A percentile compares a stretch with the other conserved stretches of the same genome.
These are phyloP conservation scores for Neopestalotiopsis sp. DNA, from an alignment of 2,329 filamentous ascomycete genomes.

Conservation along the genomic window DNA sequence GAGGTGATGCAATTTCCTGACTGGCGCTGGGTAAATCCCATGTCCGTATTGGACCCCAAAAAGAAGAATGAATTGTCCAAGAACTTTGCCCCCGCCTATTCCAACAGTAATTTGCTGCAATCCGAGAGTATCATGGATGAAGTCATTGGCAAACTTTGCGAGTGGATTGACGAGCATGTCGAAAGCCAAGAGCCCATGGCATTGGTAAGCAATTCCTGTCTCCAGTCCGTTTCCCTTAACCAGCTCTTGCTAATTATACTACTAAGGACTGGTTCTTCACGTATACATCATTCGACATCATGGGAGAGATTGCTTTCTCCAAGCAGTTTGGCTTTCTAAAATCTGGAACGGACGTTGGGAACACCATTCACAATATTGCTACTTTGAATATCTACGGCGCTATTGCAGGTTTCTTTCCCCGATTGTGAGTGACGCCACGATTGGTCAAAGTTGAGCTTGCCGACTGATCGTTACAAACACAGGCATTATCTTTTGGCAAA, in stretches of 20 bases:
- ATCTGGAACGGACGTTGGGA: conserved; percentile 29
- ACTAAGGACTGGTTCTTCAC: conserved; percentile 20
- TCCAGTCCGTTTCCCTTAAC: no score
- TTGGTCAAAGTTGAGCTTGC: background rate
- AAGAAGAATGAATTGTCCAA: conserved; percentile 21
- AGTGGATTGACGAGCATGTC: conserved; percentile 18
- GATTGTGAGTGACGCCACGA: background rate
- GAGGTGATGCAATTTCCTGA: conserved; percentile 21
- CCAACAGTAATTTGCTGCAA: conserved; percentile 28
- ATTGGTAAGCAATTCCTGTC: background rate
- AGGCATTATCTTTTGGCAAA: conserved; percentile 22
- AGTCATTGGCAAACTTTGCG: conserved; percentile 18
- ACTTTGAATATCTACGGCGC: conserved; percentile 18
- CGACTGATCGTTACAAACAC: background rate
- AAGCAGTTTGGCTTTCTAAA: conserved; percentile 34
- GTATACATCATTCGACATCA: conserved; percentile 33
- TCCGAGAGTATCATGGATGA: conserved; percentile 21
- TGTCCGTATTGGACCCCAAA: conserved; percentile 21
- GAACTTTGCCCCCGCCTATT: conserved; percentile 38
- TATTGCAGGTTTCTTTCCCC: conserved; percentile 15
- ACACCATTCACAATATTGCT: conserved; percentile 26
- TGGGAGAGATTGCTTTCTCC: conserved; percentile 34
- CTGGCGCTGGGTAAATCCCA: conserved; percentile 21
- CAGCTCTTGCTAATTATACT: background rate
- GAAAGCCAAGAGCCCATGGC: conserved; percentile 16